Base-by-base conservation (phyloP, 2,329 filamentous ascomycete species). In the Penicillium janthinellum region DNA sequence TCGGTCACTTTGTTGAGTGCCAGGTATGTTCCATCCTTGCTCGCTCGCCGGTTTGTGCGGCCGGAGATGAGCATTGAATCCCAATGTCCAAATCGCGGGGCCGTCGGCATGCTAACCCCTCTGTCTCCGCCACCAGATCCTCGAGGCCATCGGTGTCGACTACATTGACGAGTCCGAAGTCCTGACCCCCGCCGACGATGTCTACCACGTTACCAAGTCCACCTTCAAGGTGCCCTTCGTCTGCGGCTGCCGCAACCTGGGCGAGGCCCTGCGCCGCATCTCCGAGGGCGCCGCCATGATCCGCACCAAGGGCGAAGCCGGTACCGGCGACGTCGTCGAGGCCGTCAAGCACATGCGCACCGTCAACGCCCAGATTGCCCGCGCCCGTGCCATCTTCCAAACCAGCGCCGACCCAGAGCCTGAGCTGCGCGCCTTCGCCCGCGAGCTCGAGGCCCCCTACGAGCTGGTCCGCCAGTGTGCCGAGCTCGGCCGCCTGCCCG, bases 91-190 rank as follows among this genome's bases (percentile, higher is more conserved):
- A 8, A 59, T 48, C 44, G 58, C 42, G 55, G 47, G 42, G 47
- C 37, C 20, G 47, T 37, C 42, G 28, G 56, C 20, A 41, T 50
- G 44, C 60, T 60, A 56, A 64, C 49, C 41, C 39, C 55, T 20
- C 10, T 42, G 56, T 17, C 2, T 12, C 10, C 17, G 10, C 5
- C 5, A 44, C 25, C 5, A 94, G 88, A 96, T 99, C 80, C 90
- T 99, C 73, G 91, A 98, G 84, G 88, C 91, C 59, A 88, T 98
- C 56, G 93, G 91, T 63, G 90, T 98, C 70, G 95, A 99, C 83
- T 99, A 96, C 83, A 95, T 99, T 70, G 93, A 99, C 79, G 95
- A 99, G 82, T 93, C 89, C 77, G 95, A 99, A 86, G 95, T 99
- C 56, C 86, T 99, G 55, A 99, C 95, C 5, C 94, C 94, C 0